Conservation (phyloP, 2,329 filamentous ascomycete genomes). For the Beauveria rudraprayagi region DNA sequence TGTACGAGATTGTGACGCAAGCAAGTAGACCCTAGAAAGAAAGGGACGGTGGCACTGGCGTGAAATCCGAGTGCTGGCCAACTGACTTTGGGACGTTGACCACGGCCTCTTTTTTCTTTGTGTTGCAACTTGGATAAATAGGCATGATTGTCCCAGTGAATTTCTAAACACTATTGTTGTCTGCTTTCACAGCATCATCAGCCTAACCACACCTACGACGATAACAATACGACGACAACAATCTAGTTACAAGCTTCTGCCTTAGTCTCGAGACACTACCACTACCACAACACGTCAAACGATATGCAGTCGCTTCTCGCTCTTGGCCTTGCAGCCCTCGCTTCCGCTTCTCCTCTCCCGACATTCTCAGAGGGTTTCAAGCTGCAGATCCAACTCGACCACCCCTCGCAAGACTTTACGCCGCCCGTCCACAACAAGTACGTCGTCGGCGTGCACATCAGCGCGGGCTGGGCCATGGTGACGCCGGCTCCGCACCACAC, state of each 20-base stretch:
- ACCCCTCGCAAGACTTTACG: not conserved
- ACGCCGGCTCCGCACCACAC: not conserved
- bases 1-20: constrained; percentile 2
- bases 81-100: not conserved
- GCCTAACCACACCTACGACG: not conserved
- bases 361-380: not conserved
- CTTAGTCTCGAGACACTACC: not conserved
- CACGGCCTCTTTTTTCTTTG: not conserved
- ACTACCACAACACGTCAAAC: not conserved
- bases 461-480: not conserved
- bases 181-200: not conserved
- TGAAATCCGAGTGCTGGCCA: not conserved
- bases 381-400: not conserved
- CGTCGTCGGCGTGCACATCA: not conserved
- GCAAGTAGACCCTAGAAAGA: not conserved
- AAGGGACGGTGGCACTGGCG: not conserved
- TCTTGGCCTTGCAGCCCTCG: not conserved
- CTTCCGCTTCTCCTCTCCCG: not conserved
- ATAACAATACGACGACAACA: not conserved
- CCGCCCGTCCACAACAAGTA: not conserved
- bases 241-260: not conserved
- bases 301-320: not conserved
- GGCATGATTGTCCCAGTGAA: not conserved
- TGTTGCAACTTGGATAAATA: not conserved
- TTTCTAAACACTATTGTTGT: not conserved